Evolutionary conservation across 1,139 yeast genomes (phyloP).

Genomic region (Candida buenavistaensis): DNA sequence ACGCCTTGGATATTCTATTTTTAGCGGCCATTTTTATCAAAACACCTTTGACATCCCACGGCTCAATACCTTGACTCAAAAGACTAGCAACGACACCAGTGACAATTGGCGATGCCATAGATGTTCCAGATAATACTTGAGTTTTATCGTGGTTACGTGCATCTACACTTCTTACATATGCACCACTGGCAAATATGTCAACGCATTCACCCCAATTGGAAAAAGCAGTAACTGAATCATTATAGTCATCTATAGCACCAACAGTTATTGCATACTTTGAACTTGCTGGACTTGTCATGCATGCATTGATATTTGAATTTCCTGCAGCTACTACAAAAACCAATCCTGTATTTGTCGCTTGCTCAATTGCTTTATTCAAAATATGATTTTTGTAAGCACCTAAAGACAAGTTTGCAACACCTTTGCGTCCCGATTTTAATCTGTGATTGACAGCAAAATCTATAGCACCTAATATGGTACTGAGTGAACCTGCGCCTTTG

Average conservation of each 20-base stretch:
- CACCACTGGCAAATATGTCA: slow-evolving; percentile 82
- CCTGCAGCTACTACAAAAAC: slow-evolving; percentile 91
- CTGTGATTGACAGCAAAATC: slow-evolving; percentile 71
- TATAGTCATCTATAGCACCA: slow-evolving; percentile 79
- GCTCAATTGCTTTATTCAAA: slow-evolving; percentile 71
- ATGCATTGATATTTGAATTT: slow-evolving; percentile 74
- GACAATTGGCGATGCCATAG: slow-evolving; percentile 84
- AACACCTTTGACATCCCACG: slow-evolving; percentile 36
- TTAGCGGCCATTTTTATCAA: slow-evolving; percentile 38
- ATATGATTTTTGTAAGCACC: slow-evolving; percentile 70
- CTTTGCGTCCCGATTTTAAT: slow-evolving; percentile 38
- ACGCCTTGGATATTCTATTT: slow-evolving; percentile 35
- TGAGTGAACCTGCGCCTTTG: slow-evolving; percentile 65
- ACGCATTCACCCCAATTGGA: slow-evolving; percentile 91
- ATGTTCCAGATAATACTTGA: slow-evolving; percentile 71
- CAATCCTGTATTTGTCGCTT: slow-evolving; percentile 68
- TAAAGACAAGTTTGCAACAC: slow-evolving; percentile 78
- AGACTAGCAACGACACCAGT: slow-evolving; percentile 69
- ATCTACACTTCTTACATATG: slow-evolving; percentile 53
- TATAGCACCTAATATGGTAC: slow-evolving; percentile 68
- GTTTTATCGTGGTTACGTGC: slow-evolving; percentile 25
- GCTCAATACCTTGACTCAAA: slow-evolving; percentile 58
- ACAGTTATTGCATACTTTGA: slow-evolving; percentile 72
- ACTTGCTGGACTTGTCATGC: slow-evolving; percentile 79
- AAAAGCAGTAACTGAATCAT: slow-evolving; percentile 68